Percentiles rank a stretch among this genome's conserved stretches.
Evolutionary conservation across 371 early-diverging fungal species (phyloP).

Genomic region (Quaeritorhiza haematococci): DNA sequence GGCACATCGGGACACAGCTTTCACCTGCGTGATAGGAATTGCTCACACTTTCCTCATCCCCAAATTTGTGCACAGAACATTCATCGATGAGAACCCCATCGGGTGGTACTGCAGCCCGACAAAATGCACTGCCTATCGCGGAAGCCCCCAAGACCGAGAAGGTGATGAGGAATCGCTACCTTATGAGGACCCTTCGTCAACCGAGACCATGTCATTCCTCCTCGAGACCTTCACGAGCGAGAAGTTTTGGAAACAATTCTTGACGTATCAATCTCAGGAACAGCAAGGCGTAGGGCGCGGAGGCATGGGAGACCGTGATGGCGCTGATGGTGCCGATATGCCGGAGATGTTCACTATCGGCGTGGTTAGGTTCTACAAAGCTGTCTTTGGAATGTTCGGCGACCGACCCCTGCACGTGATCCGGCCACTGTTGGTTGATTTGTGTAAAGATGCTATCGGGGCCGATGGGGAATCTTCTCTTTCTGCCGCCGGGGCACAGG

Average conservation of each 20-base stretch:
- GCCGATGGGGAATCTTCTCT: constrained; percentile 11
- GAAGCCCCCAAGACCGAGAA: background rate
- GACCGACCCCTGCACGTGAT: constrained; percentile 50
- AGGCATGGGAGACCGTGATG: background rate
- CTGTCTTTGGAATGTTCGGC: constrained; percentile 64
- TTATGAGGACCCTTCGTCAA: constrained; percentile 16
- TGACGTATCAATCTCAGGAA: constrained; percentile 44
- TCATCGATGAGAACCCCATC: constrained; percentile 14
- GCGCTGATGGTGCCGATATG: constrained; percentile 1
- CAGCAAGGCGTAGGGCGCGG: background rate
- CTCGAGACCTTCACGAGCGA: constrained; percentile 54
- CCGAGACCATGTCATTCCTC: constrained; percentile 28
- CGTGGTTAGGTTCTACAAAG: constrained; percentile 58
- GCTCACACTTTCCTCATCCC: too few species aligned
- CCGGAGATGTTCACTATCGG: constrained; percentile 48
- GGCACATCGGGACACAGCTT: too few species aligned
- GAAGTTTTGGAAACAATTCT: constrained; percentile 73
- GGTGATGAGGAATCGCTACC: constrained; percentile 5
- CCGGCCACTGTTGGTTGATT: constrained; percentile 42
- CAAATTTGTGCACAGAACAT: too few species aligned
- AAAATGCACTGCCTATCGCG: constrained; percentile 44
- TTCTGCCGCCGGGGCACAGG: too few species aligned
- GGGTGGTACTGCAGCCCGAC: constrained; percentile 81
- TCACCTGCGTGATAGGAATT: too few species aligned
- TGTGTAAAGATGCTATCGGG: too few species aligned